A percentile compares a stretch with the other conserved stretches of the same genome.
Evolutionary conservation across 75 land plant genomes (phyloP).

Genomic region (Sequoia sempervirens): DNA sequence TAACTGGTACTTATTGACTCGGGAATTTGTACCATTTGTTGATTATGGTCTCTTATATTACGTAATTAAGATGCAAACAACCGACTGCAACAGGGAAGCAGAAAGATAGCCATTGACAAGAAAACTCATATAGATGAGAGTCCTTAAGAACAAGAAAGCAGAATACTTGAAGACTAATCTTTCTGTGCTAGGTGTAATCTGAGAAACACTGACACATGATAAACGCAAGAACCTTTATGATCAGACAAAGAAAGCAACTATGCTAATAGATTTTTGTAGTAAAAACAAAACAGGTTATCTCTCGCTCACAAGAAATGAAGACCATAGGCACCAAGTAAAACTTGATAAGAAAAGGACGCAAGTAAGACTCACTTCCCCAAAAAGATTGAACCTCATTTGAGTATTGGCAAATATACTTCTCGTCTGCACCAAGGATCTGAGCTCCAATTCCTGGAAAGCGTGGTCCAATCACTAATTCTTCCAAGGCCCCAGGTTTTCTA

Average conservation of each 20-base stretch:
- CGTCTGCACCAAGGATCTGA: slow-evolving; percentile 91
- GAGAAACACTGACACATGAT: background rate
- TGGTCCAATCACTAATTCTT: slow-evolving; percentile 41
- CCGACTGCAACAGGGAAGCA: background rate
- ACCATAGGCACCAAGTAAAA: background rate
- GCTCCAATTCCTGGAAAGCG: slow-evolving; percentile 89
- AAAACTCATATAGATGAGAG: background rate
- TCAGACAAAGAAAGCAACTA: background rate
- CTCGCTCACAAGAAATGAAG: background rate
- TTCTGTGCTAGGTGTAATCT: no score
- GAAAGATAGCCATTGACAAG: background rate
- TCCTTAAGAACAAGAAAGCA: background rate
- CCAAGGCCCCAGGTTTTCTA: slow-evolving; percentile 24
- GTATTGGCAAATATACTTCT: slow-evolving; percentile 82
- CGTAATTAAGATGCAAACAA: background rate
- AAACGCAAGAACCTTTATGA: background rate
- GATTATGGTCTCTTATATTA: background rate
- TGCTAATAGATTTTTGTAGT: background rate
- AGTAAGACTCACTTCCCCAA: slow-evolving; percentile 76
- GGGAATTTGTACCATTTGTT: background rate
- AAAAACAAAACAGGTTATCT: background rate
- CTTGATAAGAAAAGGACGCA: background rate
- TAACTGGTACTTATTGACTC: background rate
- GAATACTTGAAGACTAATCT: background rate
- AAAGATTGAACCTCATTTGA: slow-evolving; percentile 49